Base-by-base conservation (phyloP, 306 rosid species). In the Notholithocarpus densiflorus region DNA sequence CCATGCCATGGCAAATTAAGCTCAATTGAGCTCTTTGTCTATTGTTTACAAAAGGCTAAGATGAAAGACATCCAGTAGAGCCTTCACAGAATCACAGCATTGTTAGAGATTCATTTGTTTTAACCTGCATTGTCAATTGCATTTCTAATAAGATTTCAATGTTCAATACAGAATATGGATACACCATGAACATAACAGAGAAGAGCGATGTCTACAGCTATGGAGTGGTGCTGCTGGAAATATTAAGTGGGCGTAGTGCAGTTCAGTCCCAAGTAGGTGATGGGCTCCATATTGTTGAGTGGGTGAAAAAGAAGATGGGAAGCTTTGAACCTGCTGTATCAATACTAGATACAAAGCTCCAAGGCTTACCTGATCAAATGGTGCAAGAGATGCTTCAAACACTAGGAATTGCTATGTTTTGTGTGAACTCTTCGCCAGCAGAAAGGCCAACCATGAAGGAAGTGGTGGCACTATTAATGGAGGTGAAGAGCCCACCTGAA, bases 371-470 rank as follows among this genome's bases (percentile, higher is more conserved):
- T 6, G 98, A 96, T 84, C 99, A 96, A 87, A 79, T 93, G 89
- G 94, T 96, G 54, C 99, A 96, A 83, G 99, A 96, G 89, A 96
- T 96, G 98, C 97, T 93, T 74, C 99, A 96, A 84, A 90, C 99
- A 76, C 98, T 96, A 6, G 99, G 99, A 23, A 93, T 96, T 64
- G 99, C 99, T 21, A 96, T 93, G 97, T 96, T 96, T 71, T 96
- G 99, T 66, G 99, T 96, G 51, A 93, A 96, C 82, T 87, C 99
- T 65, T 91, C 98, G 0, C 99, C 99, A 0, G 75, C 77, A 0
- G 99, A 96, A 73, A 84, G 99, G 34, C 98, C 99, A 0, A 91
- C 98, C 6, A 96, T 96, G 99, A 96, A 91, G 91, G 99, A 96
- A 85, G 99, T 96, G 79, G 93, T 93, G 79, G 92, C 99, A 62